Percentiles rank a stretch among this genome's conserved stretches.
Evolutionary conservation across 352 stramenopile genomes (phyloP).

Genomic region (Globisporangium nagaii): DNA sequence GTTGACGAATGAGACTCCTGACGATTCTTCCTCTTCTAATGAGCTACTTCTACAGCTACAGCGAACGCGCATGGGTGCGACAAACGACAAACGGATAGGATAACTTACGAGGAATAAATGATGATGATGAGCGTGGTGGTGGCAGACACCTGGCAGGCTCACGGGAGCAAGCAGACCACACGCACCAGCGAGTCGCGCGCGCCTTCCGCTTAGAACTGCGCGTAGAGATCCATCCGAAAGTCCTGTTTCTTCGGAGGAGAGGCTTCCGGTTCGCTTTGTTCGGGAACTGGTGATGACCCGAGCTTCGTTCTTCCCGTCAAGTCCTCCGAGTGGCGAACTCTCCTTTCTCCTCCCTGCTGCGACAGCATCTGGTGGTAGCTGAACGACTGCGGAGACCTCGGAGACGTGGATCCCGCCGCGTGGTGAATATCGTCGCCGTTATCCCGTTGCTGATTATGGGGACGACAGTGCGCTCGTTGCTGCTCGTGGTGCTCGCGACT

Average conservation of each 20-base stretch:
- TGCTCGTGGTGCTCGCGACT: constrained; percentile 4
- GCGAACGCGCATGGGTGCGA: no score
- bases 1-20: no score
- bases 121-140: no score
- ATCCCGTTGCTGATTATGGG: not conserved
- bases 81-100: no score
- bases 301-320: not conserved
- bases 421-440: no score
- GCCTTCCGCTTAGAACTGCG: constrained; percentile 5
- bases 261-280: not conserved
- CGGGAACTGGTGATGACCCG: not conserved
- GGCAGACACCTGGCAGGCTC: no score
- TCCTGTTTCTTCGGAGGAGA: constrained; percentile 1
- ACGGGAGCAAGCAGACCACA: no score
- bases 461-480: not conserved
- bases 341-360: not conserved
- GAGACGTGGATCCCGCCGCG: no score
- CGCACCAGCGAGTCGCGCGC: no score
- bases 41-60: no score
- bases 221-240: constrained; percentile 10
- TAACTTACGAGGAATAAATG: no score
- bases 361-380: not conserved
- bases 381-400: not conserved
- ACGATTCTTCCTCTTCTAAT: no score
- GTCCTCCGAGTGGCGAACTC: not conserved